Base-by-base conservation (phyloP, 2,329 filamentous ascomycete species). In the Trichoderma arundinaceum region DNA sequence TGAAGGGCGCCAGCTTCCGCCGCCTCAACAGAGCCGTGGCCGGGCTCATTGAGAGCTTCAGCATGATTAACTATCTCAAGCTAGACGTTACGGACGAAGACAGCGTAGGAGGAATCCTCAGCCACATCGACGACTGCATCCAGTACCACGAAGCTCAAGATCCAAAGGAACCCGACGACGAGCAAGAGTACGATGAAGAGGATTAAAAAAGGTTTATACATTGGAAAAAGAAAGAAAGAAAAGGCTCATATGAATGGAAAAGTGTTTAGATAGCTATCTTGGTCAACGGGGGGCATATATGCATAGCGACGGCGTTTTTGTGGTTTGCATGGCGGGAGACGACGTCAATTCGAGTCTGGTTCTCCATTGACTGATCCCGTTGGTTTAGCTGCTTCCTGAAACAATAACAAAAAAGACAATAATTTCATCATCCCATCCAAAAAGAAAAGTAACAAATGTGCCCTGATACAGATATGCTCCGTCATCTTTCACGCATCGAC, bases 61-160 rank as follows among this genome's bases (percentile, higher is more conserved):
- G 93, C 80, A 96, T 99, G 92, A 92, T 99, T 12, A 96, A 92
- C 54, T 99, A 97, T 75, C 82, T 97, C 65, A 92, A 94, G 80
- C 82, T 98, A 51, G 92, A 98, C 74, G 90, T 90, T 33, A 91
- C 95, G 70, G 89, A 96, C 72, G 94, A 98, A 79, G 93, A 98
- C 72, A 98, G 94, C 74, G 89, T 98, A 4, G 90, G 86, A 1
- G 88, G 81, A 74, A 90, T 97, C 32, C 78, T 97, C 71, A 96
- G 92, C 81, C 92, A 96, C 79, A 95, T 97, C 71, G 94, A 97
- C 76, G 92, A 97, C 78, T 91, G 92, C 33, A 95, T 96, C 70
- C 94, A 97, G 76, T 97, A 87, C 77, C 92, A 96, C 74, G 94
- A 97, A 77, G 92, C 93, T 12, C 94, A 97, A 76, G 94, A 97